Conservation (phyloP, 176 grass and related monocot genomes). For the Poa annua region DNA sequence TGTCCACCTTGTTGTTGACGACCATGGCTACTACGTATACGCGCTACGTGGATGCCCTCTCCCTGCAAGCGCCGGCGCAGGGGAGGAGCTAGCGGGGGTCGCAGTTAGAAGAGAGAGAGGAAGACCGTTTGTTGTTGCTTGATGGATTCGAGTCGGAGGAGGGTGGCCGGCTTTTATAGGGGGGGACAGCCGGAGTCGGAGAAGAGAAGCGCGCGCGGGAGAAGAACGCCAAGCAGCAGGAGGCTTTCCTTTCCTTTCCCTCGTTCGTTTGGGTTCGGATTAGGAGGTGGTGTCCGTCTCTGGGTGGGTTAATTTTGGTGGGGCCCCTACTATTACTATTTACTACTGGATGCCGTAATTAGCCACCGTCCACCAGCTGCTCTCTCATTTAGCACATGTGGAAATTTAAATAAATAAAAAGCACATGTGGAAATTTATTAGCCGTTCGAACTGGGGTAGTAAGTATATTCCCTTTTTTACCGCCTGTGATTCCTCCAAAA, state of each 20-base stretch:
- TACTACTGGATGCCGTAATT: slow-evolving; percentile 18
- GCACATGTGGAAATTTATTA: background rate
- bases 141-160: background rate
- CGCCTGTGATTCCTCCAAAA: too few relatives aligned
- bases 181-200: too few relatives aligned
- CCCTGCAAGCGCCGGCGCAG: slow-evolving; percentile 26
- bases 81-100: background rate
- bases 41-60: background rate
- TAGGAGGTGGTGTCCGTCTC: background rate
- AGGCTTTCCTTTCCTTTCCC: background rate
- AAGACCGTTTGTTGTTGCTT: background rate
- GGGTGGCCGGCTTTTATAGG: slow-evolving; percentile 21
- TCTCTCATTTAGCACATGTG: background rate
- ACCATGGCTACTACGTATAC: slow-evolving; percentile 55
- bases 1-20: slow-evolving; percentile 67
- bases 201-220: slow-evolving; percentile 6
- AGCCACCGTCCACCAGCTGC: background rate
- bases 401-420: too few relatives aligned
- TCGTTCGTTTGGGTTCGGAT: background rate
- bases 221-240: background rate
- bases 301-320: slow-evolving; percentile 9
- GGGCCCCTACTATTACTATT: background rate
- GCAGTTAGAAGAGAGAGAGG: background rate
- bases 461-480: background rate
- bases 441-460: background rate